A percentile compares a stretch with the other conserved stretches of the same genome.
Conservation (phyloP, 345 rosid species). For the Ricinus communis region DNA sequence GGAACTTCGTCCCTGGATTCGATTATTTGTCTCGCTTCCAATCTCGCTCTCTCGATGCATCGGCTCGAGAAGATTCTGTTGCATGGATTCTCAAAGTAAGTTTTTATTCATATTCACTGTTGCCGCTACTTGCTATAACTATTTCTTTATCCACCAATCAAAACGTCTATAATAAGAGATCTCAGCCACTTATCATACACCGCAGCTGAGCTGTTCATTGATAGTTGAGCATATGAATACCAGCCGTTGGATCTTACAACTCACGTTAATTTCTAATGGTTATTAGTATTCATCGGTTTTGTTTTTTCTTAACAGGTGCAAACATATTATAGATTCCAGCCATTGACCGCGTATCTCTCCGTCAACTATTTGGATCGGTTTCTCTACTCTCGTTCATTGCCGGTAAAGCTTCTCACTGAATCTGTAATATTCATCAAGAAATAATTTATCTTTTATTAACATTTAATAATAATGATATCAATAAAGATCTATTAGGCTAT, state of each 20-base stretch:
- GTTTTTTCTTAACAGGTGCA: constrained; percentile 52
- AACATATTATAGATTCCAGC: constrained; percentile 67
- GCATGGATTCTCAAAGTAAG: constrained; percentile 94
- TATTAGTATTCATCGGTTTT: neutral
- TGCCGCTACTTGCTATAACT: too few relatives aligned
- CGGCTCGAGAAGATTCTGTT: constrained; percentile 84
- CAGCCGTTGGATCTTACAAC: constrained; percentile 19
- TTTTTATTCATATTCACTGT: constrained; percentile 16
- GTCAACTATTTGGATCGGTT: constrained; percentile 95
- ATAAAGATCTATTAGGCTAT: neutral
- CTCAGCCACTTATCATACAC: constrained; percentile 8
- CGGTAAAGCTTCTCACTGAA: constrained; percentile 47
- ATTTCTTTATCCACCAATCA: too few relatives aligned
- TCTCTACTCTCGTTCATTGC: constrained; percentile 63
- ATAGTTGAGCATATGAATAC: neutral
- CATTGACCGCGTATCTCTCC: constrained; percentile 93
- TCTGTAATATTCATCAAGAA: neutral
- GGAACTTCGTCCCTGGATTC: constrained; percentile 80
- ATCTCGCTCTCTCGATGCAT: constrained; percentile 71
- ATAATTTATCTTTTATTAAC: too few relatives aligned
- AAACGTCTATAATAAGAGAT: neutral
- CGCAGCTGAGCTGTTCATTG: neutral
- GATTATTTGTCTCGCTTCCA: constrained; percentile 75
- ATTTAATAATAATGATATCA: too few relatives aligned
- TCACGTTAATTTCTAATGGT: neutral